These are phyloP conservation scores for Balakata baccata DNA, from an alignment of 345 rosid species.

Conservation along the genomic window DNA sequence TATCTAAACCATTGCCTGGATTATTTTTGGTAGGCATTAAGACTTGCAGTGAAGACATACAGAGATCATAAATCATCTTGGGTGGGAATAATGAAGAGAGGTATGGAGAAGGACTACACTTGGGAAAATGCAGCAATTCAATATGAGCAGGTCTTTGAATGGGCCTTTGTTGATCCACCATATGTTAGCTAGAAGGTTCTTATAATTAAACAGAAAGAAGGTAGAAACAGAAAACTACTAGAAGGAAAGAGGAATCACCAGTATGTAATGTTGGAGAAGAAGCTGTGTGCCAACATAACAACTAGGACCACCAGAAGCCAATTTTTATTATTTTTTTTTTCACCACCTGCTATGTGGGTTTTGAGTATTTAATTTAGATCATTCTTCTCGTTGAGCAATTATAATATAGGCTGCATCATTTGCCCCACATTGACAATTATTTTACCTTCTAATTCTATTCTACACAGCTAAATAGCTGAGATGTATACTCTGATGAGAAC, in stretches of 20 bases:
- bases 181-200: constrained; percentile 39
- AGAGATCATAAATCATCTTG: constrained; percentile 69
- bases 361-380: neutral
- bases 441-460: neutral
- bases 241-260: no score
- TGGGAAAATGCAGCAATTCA: constrained; percentile 88
- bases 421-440: neutral
- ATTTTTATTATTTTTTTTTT: neutral
- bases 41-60: constrained; percentile 61
- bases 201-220: neutral
- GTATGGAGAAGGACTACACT: constrained; percentile 60
- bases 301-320: neutral
- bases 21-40: constrained; percentile 46
- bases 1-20: neutral
- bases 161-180: constrained; percentile 79
- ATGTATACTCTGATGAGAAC: neutral
- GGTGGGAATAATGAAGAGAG: constrained; percentile 77
- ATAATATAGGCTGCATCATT: constrained; percentile 2
- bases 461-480: neutral
- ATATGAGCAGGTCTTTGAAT: constrained; percentile 79
- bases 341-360: constrained; percentile 4
- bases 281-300: neutral
- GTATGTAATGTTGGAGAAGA: no score
- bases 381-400: neutral
- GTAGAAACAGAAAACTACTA: no score